phyloP scores from a whole-genome alignment of 2,329 filamentous ascomycete species.

The Alternaria dauci region DNA sequence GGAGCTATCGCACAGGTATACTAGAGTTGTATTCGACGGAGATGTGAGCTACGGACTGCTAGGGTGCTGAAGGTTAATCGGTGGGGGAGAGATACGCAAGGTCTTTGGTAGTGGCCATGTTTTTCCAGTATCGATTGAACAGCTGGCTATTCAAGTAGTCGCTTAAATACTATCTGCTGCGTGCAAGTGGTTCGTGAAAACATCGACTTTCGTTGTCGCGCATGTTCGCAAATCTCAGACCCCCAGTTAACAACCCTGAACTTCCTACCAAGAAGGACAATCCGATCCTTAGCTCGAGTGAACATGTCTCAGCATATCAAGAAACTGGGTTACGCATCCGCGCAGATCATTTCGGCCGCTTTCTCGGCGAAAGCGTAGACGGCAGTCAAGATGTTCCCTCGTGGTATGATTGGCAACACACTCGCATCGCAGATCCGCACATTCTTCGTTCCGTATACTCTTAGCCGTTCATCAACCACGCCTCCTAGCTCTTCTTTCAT shows the following conservation, averaged over 20 bases:
- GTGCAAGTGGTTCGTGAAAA: not conserved
- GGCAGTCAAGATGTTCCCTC: constrained; percentile 29
- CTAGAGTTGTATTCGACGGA: too few relatives aligned
- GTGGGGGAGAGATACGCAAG: not conserved
- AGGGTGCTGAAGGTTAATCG: not conserved
- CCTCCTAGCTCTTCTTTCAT: constrained; percentile 39
- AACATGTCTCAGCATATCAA: not conserved
- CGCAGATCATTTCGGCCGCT: constrained; percentile 28
- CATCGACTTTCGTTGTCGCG: not conserved
- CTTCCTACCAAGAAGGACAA: not conserved
- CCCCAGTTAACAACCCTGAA: too few relatives aligned
- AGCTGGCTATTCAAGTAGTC: not conserved
- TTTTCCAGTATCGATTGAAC: not conserved
- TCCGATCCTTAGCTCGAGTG: not conserved
- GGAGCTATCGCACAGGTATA: too few relatives aligned
- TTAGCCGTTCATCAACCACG: constrained; percentile 40
- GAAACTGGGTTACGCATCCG: constrained; percentile 2
- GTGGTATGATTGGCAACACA: constrained; percentile 34
- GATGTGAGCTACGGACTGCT: too few relatives aligned
- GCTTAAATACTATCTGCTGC: not conserved
- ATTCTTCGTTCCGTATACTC: constrained; percentile 44
- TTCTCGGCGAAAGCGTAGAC: constrained; percentile 40
- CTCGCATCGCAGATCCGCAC: constrained; percentile 42
- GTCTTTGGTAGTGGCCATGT: not conserved
- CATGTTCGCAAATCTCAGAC: not conserved